phyloP scores from a whole-genome alignment of 2,329 filamentous ascomycete species.

The Alternaria infectoria region DNA sequence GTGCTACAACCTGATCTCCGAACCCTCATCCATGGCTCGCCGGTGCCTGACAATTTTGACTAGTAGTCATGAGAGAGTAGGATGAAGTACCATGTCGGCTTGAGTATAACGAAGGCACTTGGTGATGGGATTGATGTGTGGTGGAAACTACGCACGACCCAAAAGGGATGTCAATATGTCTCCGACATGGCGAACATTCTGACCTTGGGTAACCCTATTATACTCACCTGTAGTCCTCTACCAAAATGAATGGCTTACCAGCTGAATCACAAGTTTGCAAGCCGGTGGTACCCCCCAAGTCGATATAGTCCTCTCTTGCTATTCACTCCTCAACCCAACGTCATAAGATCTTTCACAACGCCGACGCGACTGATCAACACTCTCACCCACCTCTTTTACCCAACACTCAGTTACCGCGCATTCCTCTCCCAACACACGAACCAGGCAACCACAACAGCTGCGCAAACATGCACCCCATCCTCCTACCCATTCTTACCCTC shows the following conservation, averaged over 20 bases:
- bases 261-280: not conserved
- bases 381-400: not conserved
- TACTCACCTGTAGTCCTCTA: not conserved
- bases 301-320: not conserved
- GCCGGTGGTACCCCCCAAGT: not conserved
- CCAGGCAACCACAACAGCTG: not conserved
- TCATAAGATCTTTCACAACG: not conserved
- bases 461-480: not conserved
- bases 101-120: not conserved
- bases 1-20: not conserved
- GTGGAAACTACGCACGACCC: not conserved
- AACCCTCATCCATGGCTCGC: slow-evolving; percentile 2
- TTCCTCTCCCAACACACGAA: not conserved
- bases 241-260: not conserved
- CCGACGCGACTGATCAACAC: not conserved
- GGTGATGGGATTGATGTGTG: not conserved
- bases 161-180: not conserved
- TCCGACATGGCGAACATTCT: not conserved
- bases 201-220: not conserved
- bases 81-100: not conserved
- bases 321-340: not conserved
- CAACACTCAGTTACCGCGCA: not conserved
- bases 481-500: not conserved
- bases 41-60: not conserved
- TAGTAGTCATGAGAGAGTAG: not conserved